These are phyloP conservation scores for Tulasnella calospora DNA, from an alignment of 768 basidiomycete genomes.

Conservation along the genomic window DNA sequence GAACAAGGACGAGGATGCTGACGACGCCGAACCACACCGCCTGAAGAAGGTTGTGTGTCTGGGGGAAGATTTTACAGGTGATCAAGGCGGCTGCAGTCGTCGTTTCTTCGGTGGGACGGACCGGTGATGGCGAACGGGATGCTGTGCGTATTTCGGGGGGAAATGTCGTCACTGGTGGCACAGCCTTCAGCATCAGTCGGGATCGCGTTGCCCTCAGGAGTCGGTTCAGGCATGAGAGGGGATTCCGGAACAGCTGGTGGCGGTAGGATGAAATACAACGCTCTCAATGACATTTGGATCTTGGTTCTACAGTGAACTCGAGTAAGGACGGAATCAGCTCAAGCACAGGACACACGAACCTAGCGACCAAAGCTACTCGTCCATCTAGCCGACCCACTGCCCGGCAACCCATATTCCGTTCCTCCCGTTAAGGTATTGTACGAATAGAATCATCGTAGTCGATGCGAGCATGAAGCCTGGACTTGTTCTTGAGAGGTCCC, in stretches of 20 bases:
- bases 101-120: neutral
- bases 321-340: conserved; percentile 13
- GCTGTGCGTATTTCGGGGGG: neutral
- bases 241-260: conserved; percentile 61
- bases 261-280: conserved; percentile 94
- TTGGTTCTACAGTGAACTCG: conserved; percentile 57
- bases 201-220: conserved; percentile 26
- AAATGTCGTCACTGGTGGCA: neutral
- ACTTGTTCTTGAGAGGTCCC: conserved; percentile 93
- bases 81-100: neutral
- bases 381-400: conserved; percentile 90
- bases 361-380: conserved; percentile 75
- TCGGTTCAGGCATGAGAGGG: conserved; percentile 22
- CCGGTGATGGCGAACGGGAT: conserved; percentile 12
- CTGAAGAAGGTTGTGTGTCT: neutral
- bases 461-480: conserved; percentile 90
- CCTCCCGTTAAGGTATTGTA: conserved; percentile 85
- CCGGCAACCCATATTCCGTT: conserved; percentile 99
- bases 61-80: neutral
- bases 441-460: conserved; percentile 90
- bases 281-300: conserved; percentile 94
- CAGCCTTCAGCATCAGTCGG: conserved; percentile 9
- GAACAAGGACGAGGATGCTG: neutral
- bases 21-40: neutral
- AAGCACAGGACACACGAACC: conserved; percentile 45